A percentile compares a stretch with the other conserved stretches of the same genome.
phyloP scores from a whole-genome alignment of 1,284 basidiomycete species.

The Tremellales sp. region DNA sequence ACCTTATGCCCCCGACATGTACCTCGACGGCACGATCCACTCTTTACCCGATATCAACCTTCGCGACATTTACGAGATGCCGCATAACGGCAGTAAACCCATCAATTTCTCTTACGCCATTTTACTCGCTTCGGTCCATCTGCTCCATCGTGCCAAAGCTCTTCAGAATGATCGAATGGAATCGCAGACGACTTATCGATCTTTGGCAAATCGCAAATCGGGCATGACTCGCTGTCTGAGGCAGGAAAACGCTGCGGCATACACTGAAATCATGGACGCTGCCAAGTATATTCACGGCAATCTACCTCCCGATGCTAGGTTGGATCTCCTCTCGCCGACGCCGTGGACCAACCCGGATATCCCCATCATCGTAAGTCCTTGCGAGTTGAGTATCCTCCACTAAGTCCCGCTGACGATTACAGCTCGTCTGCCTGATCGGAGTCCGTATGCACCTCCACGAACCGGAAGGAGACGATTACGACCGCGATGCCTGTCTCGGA shows the following conservation, averaged over 20 bases:
- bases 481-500: slow-evolving; percentile 5
- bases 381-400: neutral
- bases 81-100: neutral
- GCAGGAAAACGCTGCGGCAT: slow-evolving; percentile 16
- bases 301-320: slow-evolving; percentile 8
- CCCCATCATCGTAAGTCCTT: slow-evolving; percentile 11
- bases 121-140: slow-evolving; percentile 2
- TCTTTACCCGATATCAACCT: slow-evolving; percentile 13
- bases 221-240: neutral
- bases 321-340: neutral
- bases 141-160: slow-evolving; percentile 8
- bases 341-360: slow-evolving; percentile 11
- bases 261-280: slow-evolving; percentile 15
- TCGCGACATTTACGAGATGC: slow-evolving; percentile 12
- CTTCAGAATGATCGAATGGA: slow-evolving; percentile 6
- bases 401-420: neutral
- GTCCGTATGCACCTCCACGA: slow-evolving; percentile 9
- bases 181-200: slow-evolving; percentile 2
- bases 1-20: slow-evolving; percentile 16
- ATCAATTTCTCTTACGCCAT: neutral
- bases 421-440: slow-evolving; percentile 6
- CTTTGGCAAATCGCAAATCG: neutral
- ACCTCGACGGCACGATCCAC: slow-evolving; percentile 4
- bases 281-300: slow-evolving; percentile 6
- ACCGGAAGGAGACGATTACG: slow-evolving; percentile 5